These are phyloP conservation scores for Epichloe elymi DNA, from an alignment of 2,329 filamentous ascomycete genomes.

Conservation along the genomic window DNA sequence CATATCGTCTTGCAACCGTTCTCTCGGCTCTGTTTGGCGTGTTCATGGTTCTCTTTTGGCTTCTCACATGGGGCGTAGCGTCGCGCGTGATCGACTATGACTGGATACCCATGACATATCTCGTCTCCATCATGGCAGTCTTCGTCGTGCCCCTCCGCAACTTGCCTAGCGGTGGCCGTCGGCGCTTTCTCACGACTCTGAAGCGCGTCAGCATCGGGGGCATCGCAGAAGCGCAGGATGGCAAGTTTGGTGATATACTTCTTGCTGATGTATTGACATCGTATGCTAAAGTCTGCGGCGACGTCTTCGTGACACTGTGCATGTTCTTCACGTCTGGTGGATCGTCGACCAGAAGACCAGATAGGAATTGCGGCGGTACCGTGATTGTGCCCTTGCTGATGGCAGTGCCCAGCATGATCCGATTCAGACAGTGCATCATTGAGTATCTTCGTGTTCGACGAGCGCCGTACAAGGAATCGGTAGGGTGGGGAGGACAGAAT, in stretches of 20 bases:
- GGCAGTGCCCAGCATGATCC: constrained; percentile 69
- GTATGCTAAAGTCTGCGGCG: constrained; percentile 83
- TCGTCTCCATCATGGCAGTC: constrained; percentile 55
- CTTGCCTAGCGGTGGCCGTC: constrained; percentile 55
- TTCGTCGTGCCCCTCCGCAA: constrained; percentile 62
- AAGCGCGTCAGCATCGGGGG: constrained; percentile 73
- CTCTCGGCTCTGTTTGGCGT: constrained; percentile 57
- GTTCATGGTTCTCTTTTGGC: constrained; percentile 75
- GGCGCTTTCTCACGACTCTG: constrained; percentile 62
- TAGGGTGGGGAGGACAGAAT: constrained; percentile 72
- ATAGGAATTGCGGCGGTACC: constrained; percentile 67
- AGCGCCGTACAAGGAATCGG: constrained; percentile 38
- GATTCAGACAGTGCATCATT: constrained; percentile 80
- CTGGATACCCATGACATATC: constrained; percentile 75
- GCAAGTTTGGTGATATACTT: constrained; percentile 89
- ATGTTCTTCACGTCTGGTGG: constrained; percentile 69
- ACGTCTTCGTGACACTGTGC: constrained; percentile 78
- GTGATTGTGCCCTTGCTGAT: constrained; percentile 77
- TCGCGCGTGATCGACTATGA: constrained; percentile 64
- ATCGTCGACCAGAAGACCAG: constrained; percentile 66
- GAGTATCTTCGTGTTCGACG: constrained; percentile 65
- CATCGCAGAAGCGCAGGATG: constrained; percentile 72
- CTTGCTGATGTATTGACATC: constrained; percentile 90
- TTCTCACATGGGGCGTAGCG: constrained; percentile 57
- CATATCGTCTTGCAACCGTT: constrained; percentile 71